Evolutionary conservation across 257 asterid species (phyloP), one percentile per base, ranked within the genome.

Genomic region (Pogostemon cablin): DNA sequence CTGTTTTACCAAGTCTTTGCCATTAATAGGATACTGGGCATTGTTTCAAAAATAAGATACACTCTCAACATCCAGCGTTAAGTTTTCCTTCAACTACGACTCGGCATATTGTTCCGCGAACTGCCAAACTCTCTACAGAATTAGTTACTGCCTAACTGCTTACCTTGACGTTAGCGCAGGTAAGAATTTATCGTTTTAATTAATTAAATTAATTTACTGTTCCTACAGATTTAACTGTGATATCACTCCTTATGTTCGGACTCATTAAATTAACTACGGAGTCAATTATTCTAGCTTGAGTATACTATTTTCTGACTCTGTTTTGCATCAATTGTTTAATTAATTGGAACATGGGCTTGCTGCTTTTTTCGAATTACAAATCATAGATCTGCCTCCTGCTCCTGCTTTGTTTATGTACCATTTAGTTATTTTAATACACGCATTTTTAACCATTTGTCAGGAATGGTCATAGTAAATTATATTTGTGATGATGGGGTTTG

Each of bases 401-500:
- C 69, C 62, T 17, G 69, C 6, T 71, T 49, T 60, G 11, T 71
- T 48, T 61, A 5, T 41, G 48, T 5, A 0, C 15, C 15, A 15
- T 15, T 11, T 43, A 6, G 8, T 35, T 20, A 39, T 46, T 38
- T 70, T 38, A 58, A 25, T 64, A 10, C 32, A 46, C 42, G 20
- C 20, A 34, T 72, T 12, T 15, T 0, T 48, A 8, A 34, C 43
- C 11, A 2, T 57, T 44, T 58, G 66, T 62, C 43, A 39, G 69
- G 25, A 71, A 46, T 46, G 0, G 46, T 49, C 37, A 39, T 17
- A 9, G 9, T 56, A 15, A 15, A 15, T 34, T 53, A 32, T 67
- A 32, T 20, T 0, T 67, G 34, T 62, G 67, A 34, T 60, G 8
- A 40, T 68, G 40, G 62, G 81, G 60, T 50, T 65, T 58, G 47